A percentile compares a stretch with the other conserved stretches of the same genome.
Evolutionary conservation across 306 rosid species (phyloP).

Genomic region (Nissolia schottii): DNA sequence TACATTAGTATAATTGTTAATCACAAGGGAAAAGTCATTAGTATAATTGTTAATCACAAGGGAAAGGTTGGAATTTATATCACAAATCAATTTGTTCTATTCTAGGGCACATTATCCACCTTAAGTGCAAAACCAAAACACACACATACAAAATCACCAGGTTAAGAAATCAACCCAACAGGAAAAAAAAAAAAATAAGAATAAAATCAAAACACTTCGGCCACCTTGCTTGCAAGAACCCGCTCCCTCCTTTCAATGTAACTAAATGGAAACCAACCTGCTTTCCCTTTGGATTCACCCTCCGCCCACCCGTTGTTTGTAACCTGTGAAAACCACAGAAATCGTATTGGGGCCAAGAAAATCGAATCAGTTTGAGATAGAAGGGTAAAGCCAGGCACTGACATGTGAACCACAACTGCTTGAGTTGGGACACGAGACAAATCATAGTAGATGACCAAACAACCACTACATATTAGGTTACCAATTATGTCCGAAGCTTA

Average conservation of each 20-base stretch:
- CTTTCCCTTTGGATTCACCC: slow-evolving; percentile 80
- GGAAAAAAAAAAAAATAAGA: background rate
- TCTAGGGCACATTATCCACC: slow-evolving; percentile 10
- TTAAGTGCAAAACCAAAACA: slow-evolving; percentile 18
- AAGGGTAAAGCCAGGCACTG: background rate
- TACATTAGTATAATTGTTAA: slow-evolving; percentile 9
- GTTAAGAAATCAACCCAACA: slow-evolving; percentile 22
- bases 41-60: slow-evolving; percentile 12
- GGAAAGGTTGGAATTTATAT: slow-evolving; percentile 26
- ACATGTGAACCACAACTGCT: background rate
- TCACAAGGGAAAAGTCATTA: slow-evolving; percentile 12
- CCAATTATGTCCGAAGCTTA: background rate
- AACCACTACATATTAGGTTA: slow-evolving; percentile 17
- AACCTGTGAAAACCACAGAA: slow-evolving; percentile 41
- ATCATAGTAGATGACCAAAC: slow-evolving; percentile 13
- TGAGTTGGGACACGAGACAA: slow-evolving; percentile 8
- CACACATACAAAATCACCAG: slow-evolving; percentile 30
- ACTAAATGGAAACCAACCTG: slow-evolving; percentile 79
- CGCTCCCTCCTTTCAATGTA: slow-evolving; percentile 70
- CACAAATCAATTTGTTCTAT: slow-evolving; percentile 28
- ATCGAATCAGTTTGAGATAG: background rate
- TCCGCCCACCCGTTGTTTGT: slow-evolving; percentile 75
- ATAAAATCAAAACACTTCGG: slow-evolving; percentile 59
- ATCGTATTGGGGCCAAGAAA: slow-evolving; percentile 9
- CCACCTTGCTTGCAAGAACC: slow-evolving; percentile 88